These are phyloP conservation scores for Coelastrella sp. DNA, from an alignment of 139 green algal genomes.

Conservation along the genomic window DNA sequence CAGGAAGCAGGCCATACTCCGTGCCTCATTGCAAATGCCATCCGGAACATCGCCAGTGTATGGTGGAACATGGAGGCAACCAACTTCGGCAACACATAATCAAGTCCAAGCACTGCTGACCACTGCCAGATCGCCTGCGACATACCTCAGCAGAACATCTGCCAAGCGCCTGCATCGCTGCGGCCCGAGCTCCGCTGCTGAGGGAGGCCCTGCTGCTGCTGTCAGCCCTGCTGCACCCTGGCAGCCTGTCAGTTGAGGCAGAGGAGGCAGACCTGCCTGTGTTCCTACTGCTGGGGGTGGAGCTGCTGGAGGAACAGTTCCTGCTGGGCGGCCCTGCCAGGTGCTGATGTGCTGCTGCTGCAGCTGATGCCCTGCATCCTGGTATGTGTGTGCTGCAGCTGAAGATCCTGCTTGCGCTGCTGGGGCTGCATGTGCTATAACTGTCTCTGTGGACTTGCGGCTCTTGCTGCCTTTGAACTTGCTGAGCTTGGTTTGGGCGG, in stretches of 20 bases:
- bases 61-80: too few species aligned
- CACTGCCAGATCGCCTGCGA: too few species aligned
- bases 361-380: background rate
- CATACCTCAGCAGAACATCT: constrained; percentile 29
- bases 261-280: background rate
- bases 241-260: background rate
- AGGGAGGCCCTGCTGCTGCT: background rate
- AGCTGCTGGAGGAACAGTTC: background rate
- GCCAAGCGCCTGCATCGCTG: constrained; percentile 21
- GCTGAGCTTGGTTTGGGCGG: background rate
- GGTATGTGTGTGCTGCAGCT: too few species aligned
- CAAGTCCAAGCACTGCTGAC: too few species aligned
- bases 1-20: too few species aligned
- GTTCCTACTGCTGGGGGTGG: background rate
- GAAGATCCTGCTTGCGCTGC: too few species aligned
- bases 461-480: background rate
- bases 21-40: too few species aligned
- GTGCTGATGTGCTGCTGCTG: background rate
- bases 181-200: background rate
- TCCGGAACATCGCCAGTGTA: too few species aligned
- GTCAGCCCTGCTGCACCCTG: background rate
- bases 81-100: too few species aligned
- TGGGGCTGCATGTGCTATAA: too few species aligned
- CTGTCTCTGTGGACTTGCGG: background rate
- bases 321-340: background rate